Evolutionary conservation across 345 rosid genomes (phyloP), one percentile per base, ranked within the genome.

Genomic region (Limnanthes douglasii): DNA sequence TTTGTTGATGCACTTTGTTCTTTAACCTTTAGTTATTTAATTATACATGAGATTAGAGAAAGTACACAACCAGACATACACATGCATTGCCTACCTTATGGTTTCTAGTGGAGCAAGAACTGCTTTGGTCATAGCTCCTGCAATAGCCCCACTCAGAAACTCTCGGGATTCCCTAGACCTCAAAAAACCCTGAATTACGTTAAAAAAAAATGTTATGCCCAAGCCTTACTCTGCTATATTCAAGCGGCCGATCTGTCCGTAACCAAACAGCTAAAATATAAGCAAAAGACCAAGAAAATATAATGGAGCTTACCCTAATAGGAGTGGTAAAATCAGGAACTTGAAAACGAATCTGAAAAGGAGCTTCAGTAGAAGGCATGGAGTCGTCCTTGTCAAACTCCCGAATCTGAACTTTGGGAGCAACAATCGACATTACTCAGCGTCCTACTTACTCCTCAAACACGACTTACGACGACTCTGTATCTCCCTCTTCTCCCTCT

Each of bases 61-160:
- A 38, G 28, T 10, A 27, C n/a, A 28, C 6, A 31, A 35, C 24
- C 11, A 28, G 18, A 28, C 10, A n/a, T n/a, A n/a, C 22, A 33
- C 10, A 6, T 9, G 11, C 30, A 8, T 2, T 2, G 30, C 62
- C 21, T 42, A 80, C 99, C 96, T 92, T 72, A 92, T 78, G 19
- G 94, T 92, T 54, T 92, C 99, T 15, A 92, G 69, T 43, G 99
- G 99, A 65, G 99, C 99, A 38, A 92, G 99, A 45, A 80, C 62
- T 50, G 90, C 92, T 70, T 92, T 92, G 18, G 99, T 72, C 99
- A 92, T 81, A 15, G 93, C 99, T 37, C 99, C 99, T 0, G 99
- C 94, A 50, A 85, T 57, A 52, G 99, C 99, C 37, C 94, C 96
- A 44, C 99, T 92, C 25, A 85, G 73, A 66, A 92, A 92, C 60